These are phyloP conservation scores for Tremella mesenterica DNA, from an alignment of 768 basidiomycete species.

Conservation along the genomic window DNA sequence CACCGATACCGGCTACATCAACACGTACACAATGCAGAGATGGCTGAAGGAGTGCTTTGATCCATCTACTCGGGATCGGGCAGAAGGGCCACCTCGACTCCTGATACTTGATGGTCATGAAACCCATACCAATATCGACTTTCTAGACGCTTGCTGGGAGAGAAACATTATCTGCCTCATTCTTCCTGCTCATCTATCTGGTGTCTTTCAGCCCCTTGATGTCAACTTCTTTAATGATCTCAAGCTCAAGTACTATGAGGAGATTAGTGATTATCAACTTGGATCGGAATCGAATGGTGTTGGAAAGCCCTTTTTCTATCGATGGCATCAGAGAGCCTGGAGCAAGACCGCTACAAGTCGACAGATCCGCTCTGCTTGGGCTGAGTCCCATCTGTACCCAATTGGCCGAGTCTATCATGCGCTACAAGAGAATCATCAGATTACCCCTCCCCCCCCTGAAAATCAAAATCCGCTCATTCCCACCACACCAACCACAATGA, in stretches of 20 bases:
- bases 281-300: background rate
- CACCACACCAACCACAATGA: too few species aligned
- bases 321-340: constrained; percentile 11
- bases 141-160: constrained; percentile 13
- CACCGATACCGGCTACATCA: constrained; percentile 7
- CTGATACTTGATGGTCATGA: constrained; percentile 15
- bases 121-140: constrained; percentile 2
- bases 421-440: too few species aligned
- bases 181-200: constrained; percentile 9
- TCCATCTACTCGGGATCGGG: background rate
- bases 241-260: background rate
- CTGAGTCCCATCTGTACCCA: constrained; percentile 5
- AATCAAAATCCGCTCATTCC: too few species aligned
- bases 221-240: constrained; percentile 13
- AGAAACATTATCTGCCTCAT: constrained; percentile 8
- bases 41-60: constrained; percentile 9
- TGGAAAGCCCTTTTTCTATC: constrained; percentile 3
- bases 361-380: constrained; percentile 7
- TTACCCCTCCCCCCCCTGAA: too few species aligned
- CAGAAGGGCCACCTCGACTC: constrained; percentile 1
- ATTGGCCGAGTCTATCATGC: too few species aligned
- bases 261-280: constrained; percentile 3
- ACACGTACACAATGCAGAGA: background rate
- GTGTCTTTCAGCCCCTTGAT: constrained; percentile 9
- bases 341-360: background rate